Conservation (phyloP, 2,329 filamentous ascomycete genomes). For the Shiraia bambusicola region DNA sequence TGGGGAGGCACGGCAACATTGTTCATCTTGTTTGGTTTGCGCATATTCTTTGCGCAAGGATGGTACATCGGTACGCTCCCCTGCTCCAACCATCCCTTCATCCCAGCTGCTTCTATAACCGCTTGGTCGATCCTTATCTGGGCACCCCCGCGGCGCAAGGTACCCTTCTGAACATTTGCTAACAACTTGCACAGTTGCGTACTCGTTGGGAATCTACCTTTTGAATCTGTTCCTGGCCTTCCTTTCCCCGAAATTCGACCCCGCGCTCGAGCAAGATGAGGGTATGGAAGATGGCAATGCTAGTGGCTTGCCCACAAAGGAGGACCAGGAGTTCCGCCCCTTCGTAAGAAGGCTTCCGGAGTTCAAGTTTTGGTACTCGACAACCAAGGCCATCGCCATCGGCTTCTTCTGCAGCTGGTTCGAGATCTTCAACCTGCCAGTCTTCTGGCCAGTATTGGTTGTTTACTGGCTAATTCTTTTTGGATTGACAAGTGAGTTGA, state of each 20-base stretch:
- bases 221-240: conserved; percentile 99
- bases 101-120: neutral
- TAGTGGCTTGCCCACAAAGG: conserved; percentile 83
- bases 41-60: conserved; percentile 89
- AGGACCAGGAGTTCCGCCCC: conserved; percentile 95
- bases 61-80: conserved; percentile 87
- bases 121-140: conserved; percentile 1
- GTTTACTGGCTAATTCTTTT: conserved; percentile 99
- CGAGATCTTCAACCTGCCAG: conserved; percentile 89
- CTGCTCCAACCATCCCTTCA: neutral
- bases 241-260: conserved; percentile 97
- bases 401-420: conserved; percentile 90
- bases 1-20: conserved; percentile 81
- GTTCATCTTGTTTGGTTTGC: conserved; percentile 79
- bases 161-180: conserved; percentile 1
- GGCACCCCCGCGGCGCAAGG: neutral
- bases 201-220: conserved; percentile 97
- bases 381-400: conserved; percentile 81
- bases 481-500: conserved; percentile 80
- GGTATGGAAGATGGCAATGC: conserved; percentile 89
- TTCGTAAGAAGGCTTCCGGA: conserved; percentile 95
- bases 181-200: conserved; percentile 67
- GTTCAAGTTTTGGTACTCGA: conserved; percentile 99
- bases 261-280: conserved; percentile 90
- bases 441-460: conserved; percentile 98